These are phyloP conservation scores for Lipomyces yamanashiensis DNA, from an alignment of 805 yeast genomes.

Conservation along the genomic window DNA sequence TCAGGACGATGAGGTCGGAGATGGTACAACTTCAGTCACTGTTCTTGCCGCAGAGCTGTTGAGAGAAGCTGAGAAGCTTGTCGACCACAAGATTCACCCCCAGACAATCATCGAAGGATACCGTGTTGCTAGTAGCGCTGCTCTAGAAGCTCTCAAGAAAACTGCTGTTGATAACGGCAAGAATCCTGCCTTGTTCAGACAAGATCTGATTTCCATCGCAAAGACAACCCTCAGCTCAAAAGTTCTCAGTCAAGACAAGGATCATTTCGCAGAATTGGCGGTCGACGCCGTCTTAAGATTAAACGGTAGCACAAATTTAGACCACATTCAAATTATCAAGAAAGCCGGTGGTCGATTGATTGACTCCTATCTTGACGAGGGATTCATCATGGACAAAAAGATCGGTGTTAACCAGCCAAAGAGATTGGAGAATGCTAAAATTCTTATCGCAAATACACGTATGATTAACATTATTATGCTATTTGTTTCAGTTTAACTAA, in stretches of 20 bases:
- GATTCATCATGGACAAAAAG: constrained; percentile 86
- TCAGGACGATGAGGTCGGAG: constrained; percentile 98
- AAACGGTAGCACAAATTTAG: constrained; percentile 84
- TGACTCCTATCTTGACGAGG: constrained; percentile 94
- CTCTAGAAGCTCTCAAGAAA: constrained; percentile 75
- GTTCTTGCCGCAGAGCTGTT: constrained; percentile 92
- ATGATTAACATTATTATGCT: constrained; percentile 37
- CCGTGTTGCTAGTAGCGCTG: constrained; percentile 85
- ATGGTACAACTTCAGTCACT: constrained; percentile 96
- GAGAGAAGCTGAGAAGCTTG: constrained; percentile 91
- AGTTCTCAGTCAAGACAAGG: constrained; percentile 92
- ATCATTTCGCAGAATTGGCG: constrained; percentile 83
- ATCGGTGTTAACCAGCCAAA: constrained; percentile 96
- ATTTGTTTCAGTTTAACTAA: too few relatives aligned
- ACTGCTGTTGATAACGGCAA: constrained; percentile 75
- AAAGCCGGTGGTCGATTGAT: constrained; percentile 89
- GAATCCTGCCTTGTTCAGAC: constrained; percentile 62
- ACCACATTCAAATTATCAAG: constrained; percentile 90
- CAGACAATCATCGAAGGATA: constrained; percentile 97
- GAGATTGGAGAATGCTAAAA: constrained; percentile 76
- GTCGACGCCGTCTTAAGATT: constrained; percentile 91
- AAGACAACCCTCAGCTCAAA: constrained; percentile 92
- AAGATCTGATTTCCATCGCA: constrained; percentile 84
- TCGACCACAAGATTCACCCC: constrained; percentile 93
- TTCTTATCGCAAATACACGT: constrained; percentile 92